These are phyloP conservation scores for Hymenotorrendiella dingleyae DNA, from an alignment of 2,329 filamentous ascomycete genomes.

Conservation along the genomic window DNA sequence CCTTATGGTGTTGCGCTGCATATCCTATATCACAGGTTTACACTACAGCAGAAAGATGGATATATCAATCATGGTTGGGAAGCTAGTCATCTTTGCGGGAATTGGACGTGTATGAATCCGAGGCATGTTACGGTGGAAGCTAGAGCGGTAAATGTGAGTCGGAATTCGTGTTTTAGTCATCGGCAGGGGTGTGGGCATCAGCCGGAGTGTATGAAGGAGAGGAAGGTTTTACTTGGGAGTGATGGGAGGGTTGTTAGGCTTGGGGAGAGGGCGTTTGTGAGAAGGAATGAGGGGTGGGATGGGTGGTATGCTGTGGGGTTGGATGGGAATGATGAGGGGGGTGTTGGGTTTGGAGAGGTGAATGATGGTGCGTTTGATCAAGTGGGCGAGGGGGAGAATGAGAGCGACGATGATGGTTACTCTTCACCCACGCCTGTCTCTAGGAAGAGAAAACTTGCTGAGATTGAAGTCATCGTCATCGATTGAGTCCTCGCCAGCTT, in stretches of 20 bases:
- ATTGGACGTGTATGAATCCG: conserved; percentile 30
- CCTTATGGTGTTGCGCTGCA: conserved; percentile 25
- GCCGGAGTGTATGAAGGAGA: conserved; percentile 25
- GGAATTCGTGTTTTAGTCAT: conserved; percentile 28
- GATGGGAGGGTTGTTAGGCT: conserved; percentile 12
- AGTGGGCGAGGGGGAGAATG: neutral
- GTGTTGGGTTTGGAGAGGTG: neutral
- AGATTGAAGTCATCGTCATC: too few relatives aligned
- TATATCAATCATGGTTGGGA: conserved; percentile 27
- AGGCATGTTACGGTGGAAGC: conserved; percentile 26
- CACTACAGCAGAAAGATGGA: conserved; percentile 23
- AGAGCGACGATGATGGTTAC: too few relatives aligned
- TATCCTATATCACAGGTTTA: conserved; percentile 19
- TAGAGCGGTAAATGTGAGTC: conserved; percentile 18
- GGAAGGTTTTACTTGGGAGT: conserved; percentile 18
- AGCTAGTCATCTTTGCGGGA: conserved; percentile 29
- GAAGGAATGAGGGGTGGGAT: neutral
- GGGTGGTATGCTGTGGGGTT: neutral
- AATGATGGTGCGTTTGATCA: neutral
- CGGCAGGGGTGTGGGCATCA: conserved; percentile 19
- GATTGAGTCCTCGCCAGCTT: too few relatives aligned
- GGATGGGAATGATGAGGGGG: neutral
- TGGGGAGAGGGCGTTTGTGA: too few relatives aligned
- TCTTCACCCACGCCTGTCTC: too few relatives aligned
- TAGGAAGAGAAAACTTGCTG: too few relatives aligned